Evolutionary conservation across 2,329 filamentous ascomycete genomes (phyloP).

Genomic region (Talaromyces verruculosus): DNA sequence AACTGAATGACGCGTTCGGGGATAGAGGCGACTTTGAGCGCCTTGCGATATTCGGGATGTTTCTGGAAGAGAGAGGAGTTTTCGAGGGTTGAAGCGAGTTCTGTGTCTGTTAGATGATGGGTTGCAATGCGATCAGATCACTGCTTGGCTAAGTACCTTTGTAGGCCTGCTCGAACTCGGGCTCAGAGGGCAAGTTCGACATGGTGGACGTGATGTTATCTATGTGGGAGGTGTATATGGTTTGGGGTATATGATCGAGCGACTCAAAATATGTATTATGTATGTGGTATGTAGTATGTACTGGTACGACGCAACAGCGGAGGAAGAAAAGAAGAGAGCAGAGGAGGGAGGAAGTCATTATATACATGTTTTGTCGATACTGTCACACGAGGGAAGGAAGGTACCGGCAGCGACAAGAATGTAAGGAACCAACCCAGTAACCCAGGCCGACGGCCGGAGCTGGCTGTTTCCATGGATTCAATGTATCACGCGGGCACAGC

Average conservation of each 20-base stretch:
- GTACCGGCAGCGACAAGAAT: not conserved
- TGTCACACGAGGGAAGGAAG: not conserved
- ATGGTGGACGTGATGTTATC: constrained; percentile 47
- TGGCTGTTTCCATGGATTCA: not conserved
- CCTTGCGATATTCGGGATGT: constrained; percentile 91
- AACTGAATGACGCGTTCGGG: constrained; percentile 97
- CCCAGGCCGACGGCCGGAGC: constrained; percentile 6
- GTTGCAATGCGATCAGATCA: not conserved
- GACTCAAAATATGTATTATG: not conserved
- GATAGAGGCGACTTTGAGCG: constrained; percentile 81
- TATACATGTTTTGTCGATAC: not conserved
- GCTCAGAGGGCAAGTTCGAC: constrained; percentile 83
- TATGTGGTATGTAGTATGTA: not conserved
- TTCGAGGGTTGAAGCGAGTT: constrained; percentile 93
- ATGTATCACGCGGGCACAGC: not conserved
- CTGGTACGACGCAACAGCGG: not conserved
- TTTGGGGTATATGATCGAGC: not conserved
- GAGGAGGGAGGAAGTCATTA: not conserved
- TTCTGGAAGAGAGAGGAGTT: constrained; percentile 89
- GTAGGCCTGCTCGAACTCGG: constrained; percentile 99
- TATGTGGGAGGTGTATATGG: not conserved
- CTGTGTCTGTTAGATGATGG: constrained; percentile 47
- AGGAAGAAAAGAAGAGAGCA: not conserved
- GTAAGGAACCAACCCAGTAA: not conserved
- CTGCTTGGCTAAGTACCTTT: constrained; percentile 60